Conservation (phyloP, 2,329 filamentous ascomycete species). For the Ophiosphaerella korrae region DNA sequence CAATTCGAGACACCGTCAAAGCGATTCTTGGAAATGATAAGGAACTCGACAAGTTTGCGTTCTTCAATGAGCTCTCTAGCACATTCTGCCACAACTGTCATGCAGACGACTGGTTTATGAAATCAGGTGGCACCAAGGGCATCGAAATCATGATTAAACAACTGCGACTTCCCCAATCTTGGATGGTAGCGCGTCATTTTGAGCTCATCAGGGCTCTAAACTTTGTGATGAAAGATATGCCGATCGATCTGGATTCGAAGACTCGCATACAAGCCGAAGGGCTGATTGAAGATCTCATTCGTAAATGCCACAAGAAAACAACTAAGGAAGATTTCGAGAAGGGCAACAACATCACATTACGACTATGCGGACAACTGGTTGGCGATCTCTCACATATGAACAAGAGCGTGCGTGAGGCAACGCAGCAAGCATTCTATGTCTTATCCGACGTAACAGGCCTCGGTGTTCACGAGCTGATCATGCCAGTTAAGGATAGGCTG, state of each 20-base stretch:
- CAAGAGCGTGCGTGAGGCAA: conserved; percentile 86
- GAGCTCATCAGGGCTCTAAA: conserved; percentile 91
- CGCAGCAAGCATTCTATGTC: conserved; percentile 78
- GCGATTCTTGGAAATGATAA: conserved; percentile 78
- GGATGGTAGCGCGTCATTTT: conserved; percentile 80
- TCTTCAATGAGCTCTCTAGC: conserved; percentile 82
- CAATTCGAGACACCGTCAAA: conserved; percentile 75
- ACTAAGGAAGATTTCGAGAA: conserved; percentile 79
- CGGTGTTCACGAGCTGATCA: conserved; percentile 85
- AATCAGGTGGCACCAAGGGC: conserved; percentile 87
- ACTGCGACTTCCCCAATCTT: conserved; percentile 80
- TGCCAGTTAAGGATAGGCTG: conserved; percentile 86
- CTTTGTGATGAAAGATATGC: conserved; percentile 98
- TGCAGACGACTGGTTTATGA: conserved; percentile 98
- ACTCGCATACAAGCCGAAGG: conserved; percentile 82
- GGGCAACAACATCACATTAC: conserved; percentile 69
- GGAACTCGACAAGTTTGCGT: conserved; percentile 75
- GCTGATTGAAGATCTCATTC: conserved; percentile 79
- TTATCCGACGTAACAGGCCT: conserved; percentile 78
- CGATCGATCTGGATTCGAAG: conserved; percentile 87
- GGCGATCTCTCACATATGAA: conserved; percentile 95
- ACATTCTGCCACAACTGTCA: conserved; percentile 94
- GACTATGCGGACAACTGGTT: conserved; percentile 83
- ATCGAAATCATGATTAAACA: conserved; percentile 88
- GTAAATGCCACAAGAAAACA: conserved; percentile 76